Base-by-base conservation (phyloP, 129 eudicot species). In the Escallonia herrerae region DNA sequence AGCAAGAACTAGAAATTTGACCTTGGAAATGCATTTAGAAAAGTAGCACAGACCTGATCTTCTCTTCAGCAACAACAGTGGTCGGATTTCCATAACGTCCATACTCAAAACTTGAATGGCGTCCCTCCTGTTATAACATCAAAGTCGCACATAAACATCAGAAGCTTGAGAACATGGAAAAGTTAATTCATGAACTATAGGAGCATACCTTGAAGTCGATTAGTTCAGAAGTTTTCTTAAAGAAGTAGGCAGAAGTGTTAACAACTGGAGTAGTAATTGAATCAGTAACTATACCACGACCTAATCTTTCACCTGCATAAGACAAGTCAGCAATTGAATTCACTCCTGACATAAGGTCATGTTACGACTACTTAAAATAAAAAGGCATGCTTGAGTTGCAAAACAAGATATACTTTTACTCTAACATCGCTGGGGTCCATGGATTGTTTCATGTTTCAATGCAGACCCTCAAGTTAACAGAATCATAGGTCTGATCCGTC, bases 11-110 rank as follows among this genome's bases (percentile, higher is more conserved):
- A 5, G 22, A 9, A 58, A 37, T 8, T 39, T 58, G 5, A 58
- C 62, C 40, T 58, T 33, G 62, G 8, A 58, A 58, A 58, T 58
- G 43, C 10, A 58, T 58, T 39, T 38, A 33, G 9, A 22, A 13
- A 64, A 12, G 6, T 0, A 2, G 3, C 15, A 3, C 40, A 14
- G 9, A 83, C 98, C 98, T 93, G 40, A 93, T 93, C 83, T 93
- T 93, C 48, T 85, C 80, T 70, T 93, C 95, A 12, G 72, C 68
- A 74, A 78, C 96, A 38, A 69, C 72, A 39, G 96, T 87, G 13
- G 98, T 85, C 39, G 83, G 82, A 62, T 91, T 93, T 49, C 96
- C 98, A 65, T 88, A 93, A 1, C 98, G 88, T n/a, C 91, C 98
- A 75, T 91, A 91, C 70, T 88, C 96, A 72, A 83, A 93, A 70